Evolutionary conservation across 1,139 yeast species (phyloP), one percentile per base, ranked within the genome.

Genomic region (Magnusiomyces paraingens): DNA sequence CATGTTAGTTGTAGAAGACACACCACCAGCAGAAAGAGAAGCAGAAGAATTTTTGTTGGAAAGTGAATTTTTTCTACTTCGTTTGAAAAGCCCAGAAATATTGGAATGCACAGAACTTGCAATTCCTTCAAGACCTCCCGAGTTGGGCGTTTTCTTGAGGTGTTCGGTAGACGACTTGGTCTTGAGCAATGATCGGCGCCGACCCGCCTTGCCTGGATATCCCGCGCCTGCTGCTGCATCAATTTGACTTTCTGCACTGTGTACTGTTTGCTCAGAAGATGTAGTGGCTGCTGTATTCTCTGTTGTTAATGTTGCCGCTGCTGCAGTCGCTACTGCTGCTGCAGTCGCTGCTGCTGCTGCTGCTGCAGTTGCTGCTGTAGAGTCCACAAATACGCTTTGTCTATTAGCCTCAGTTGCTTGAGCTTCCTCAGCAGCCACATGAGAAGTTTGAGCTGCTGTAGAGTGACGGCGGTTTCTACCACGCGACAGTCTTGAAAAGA

Each of bases 101-200:
- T 26, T 20, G 21, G 49, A 40, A 21, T 51, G 46, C 15, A 36
- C 39, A 17, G 47, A 29, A 29, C 44, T 20, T 14, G 39, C n/a
- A 12, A n/a, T 39, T 2, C 29, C 18, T 21, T 38, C 41, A 4
- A 22, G 50, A n/a, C 32, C 32, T 26, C 32, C 32, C 32, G 32
- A 26, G 32, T 26, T 26, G 32, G 46, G 35, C 6, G 18, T 41
- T 21, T 20, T 26, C 32, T 51, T 50, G 41, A 60, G 56, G 39
- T 61, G 62, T 50, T 66, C 70, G 21, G 65, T 63, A 1, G 70
- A 66, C 8, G 67, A 63, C 52, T 64, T 65, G 21, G 68, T 59
- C 29, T 61, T 59, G 20, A 66, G 47, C n/a, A 64, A 55, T 17
- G 69, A 65, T 20, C 67, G 57, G n/a, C 66, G 51, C 52, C 61